These are phyloP conservation scores for Extremus antarcticus DNA, from an alignment of 495 filamentous ascomycete genomes.

Conservation along the genomic window DNA sequence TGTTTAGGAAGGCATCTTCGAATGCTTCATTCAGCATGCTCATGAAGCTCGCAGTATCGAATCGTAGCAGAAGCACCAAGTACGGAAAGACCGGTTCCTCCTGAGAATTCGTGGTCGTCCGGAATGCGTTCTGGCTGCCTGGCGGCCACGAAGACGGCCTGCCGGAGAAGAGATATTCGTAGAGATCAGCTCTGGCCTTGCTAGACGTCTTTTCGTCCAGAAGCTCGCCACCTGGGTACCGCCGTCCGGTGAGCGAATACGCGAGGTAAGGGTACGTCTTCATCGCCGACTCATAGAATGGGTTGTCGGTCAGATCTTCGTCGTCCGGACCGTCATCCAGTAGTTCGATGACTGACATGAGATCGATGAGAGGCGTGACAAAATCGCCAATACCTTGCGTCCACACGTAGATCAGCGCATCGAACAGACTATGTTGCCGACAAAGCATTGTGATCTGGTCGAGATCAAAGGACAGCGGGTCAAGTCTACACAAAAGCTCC, in stretches of 20 bases:
- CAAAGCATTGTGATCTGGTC: constrained; percentile 86
- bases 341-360: constrained; percentile 60
- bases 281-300: constrained; percentile 48
- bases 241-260: constrained; percentile 77
- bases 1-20: constrained; percentile 87
- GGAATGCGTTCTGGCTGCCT: constrained; percentile 40
- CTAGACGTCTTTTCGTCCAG: constrained; percentile 57
- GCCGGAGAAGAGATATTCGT: constrained; percentile 86
- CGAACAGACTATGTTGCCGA: constrained; percentile 81
- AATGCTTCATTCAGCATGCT: constrained; percentile 96
- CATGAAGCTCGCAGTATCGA: constrained; percentile 82
- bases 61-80: constrained; percentile 71
- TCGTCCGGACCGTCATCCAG: constrained; percentile 42
- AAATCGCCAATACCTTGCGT: constrained; percentile 82
- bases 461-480: constrained; percentile 83
- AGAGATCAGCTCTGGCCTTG: constrained; percentile 74
- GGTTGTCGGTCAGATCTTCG: constrained; percentile 27
- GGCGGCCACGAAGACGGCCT: constrained; percentile 57
- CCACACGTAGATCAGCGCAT: constrained; percentile 96
- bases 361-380: constrained; percentile 77
- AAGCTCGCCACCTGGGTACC: constrained; percentile 75
- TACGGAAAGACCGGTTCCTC: constrained; percentile 67
- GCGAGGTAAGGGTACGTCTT: constrained; percentile 95
- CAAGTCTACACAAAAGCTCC: constrained; percentile 87
- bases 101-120: constrained; percentile 38